These are phyloP conservation scores for Tetrastigma voinierianum DNA, from an alignment of 164 flowering plant genomes.

Conservation along the genomic window DNA sequence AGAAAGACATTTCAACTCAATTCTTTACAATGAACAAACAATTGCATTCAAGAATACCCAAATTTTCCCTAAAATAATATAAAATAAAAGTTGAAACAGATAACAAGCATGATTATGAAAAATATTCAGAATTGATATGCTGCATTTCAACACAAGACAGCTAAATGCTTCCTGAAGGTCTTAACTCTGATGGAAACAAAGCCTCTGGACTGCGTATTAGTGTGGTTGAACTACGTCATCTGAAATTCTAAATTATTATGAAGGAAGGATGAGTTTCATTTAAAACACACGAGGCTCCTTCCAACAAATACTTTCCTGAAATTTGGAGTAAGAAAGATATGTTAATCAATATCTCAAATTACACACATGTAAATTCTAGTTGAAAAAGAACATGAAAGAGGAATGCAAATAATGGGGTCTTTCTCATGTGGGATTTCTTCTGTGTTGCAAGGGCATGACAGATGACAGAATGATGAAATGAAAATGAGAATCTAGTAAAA, in stretches of 20 bases:
- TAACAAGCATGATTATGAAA: neutral
- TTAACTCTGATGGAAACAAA: conserved; percentile 2
- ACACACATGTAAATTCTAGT: neutral
- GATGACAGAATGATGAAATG: too few relatives aligned
- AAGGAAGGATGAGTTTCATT: conserved; percentile 23
- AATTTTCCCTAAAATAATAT: neutral
- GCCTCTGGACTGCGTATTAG: neutral
- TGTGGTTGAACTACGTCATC: neutral
- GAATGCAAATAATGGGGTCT: neutral
- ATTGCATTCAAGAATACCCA: neutral
- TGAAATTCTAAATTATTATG: conserved; percentile 2
- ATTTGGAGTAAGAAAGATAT: neutral
- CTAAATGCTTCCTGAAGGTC: neutral
- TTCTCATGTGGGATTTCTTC: neutral
- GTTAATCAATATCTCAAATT: neutral
- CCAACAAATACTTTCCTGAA: conserved; percentile 59
- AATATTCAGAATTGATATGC: neutral
- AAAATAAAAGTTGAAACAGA: conserved; percentile 19
- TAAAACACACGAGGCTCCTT: conserved; percentile 42
- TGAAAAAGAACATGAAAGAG: neutral
- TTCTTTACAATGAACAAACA: conserved; percentile 10
- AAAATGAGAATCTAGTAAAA: too few relatives aligned
- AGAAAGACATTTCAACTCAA: neutral
- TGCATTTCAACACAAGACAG: conserved; percentile 1
- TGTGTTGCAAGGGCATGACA: neutral